These are phyloP conservation scores for Myotisia sp. DNA, from an alignment of 2,329 filamentous ascomycete species.

Conservation along the genomic window DNA sequence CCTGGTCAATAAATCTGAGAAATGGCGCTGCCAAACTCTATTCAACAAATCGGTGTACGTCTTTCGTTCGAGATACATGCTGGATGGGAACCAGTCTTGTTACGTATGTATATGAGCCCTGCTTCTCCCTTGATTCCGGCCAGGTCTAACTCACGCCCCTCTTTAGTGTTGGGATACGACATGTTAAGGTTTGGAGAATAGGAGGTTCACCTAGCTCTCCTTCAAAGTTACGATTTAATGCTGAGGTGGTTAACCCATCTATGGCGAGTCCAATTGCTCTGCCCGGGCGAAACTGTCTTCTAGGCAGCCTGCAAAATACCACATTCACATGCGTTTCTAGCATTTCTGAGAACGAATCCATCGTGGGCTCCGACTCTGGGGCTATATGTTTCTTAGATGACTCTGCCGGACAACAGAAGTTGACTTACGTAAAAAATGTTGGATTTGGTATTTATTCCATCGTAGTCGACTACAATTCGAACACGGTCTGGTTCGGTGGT, in stretches of 20 bases:
- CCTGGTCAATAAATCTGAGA: constrained; percentile 75
- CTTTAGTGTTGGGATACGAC: constrained; percentile 57
- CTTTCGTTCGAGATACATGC: constrained; percentile 67
- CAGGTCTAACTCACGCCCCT: constrained; percentile 1
- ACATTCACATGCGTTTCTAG: constrained; percentile 67
- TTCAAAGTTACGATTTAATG: constrained; percentile 44
- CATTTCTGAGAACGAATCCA: constrained; percentile 57
- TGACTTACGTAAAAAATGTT: constrained; percentile 51
- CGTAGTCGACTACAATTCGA: constrained; percentile 42
- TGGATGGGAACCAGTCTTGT: constrained; percentile 79
- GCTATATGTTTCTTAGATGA: constrained; percentile 84
- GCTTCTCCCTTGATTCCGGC: neutral
- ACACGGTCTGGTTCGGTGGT: constrained; percentile 53
- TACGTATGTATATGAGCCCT: constrained; percentile 41
- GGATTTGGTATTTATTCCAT: constrained; percentile 57
- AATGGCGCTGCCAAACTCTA: constrained; percentile 64
- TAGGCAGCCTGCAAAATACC: constrained; percentile 67
- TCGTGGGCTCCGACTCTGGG: constrained; percentile 76
- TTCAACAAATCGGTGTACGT: constrained; percentile 88
- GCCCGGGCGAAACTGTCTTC: constrained; percentile 70
- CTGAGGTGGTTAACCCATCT: constrained; percentile 21
- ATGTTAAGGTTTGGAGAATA: constrained; percentile 85
- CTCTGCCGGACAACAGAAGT: constrained; percentile 53
- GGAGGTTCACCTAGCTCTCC: constrained; percentile 48
- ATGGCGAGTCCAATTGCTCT: constrained; percentile 51